phyloP scores from a whole-genome alignment of 225 moss, liverwort and hornwort species.

The Straminergon stramineum region DNA sequence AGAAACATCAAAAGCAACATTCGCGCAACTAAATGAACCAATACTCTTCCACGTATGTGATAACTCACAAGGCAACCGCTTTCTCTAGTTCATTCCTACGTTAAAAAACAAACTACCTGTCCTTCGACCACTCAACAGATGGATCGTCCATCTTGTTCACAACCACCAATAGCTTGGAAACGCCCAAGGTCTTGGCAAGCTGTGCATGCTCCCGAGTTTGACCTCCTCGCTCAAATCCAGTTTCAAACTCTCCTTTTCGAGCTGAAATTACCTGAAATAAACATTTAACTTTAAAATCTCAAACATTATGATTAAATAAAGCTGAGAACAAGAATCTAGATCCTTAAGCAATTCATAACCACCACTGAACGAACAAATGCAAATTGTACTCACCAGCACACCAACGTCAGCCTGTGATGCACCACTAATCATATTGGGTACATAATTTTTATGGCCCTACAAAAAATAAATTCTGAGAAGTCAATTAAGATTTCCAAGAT shows the following conservation, averaged over 20 bases:
- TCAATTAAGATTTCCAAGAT: background rate
- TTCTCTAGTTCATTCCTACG: background rate
- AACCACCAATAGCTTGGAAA: constrained; percentile 88
- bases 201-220: constrained; percentile 99
- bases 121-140: constrained; percentile 81
- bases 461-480: background rate
- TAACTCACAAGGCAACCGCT: background rate
- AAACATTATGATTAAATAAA: background rate
- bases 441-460: constrained; percentile 98
- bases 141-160: constrained; percentile 99
- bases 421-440: constrained; percentile 99
- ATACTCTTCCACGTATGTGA: background rate
- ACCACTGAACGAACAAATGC: background rate
- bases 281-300: background rate
- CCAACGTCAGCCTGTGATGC: constrained; percentile 99
- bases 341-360: background rate
- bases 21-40: background rate
- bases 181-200: constrained; percentile 94
- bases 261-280: constrained; percentile 76
- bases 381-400: constrained; percentile 57
- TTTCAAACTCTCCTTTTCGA: constrained; percentile 96
- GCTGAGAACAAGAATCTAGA: background rate
- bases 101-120: constrained; percentile 25
- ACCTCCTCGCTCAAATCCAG: constrained; percentile 97
- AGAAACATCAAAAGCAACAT: background rate